Base-by-base conservation (phyloP, 2,329 filamentous ascomycete species). In the Alternaria sp. region DNA sequence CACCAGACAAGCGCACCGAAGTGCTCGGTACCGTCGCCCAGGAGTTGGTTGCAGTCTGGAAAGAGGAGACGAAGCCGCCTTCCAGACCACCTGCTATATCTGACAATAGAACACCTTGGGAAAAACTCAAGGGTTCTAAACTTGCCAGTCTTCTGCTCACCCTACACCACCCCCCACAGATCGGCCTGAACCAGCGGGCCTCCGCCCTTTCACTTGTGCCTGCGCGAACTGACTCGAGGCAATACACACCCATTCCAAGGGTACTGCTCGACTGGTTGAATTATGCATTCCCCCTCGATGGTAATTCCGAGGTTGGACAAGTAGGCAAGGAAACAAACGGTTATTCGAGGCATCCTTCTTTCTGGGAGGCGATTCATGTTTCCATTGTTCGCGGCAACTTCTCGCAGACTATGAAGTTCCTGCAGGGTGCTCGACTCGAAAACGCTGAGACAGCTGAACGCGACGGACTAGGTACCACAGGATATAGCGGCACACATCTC, bases 261-360 rank as follows among this genome's bases (percentile, higher is more conserved):
- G 86, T 93, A 16, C 81, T 98, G 14, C 88, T 97, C 63, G 86
- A 91, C 69, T 98, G 94, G 94, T 83, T 96, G 65, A 86, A 91
- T 55, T 83, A 84, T 16, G 87, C 92, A 71, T 92, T 97, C 73
- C 88, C 91, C 73, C 88, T 91, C 63, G 85, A 90, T 26, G 84
- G 85, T 2, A 1, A 30, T 30, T 84, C 87, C 52, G 90, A 94
- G 70, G 81, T 91, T 24, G 82, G 87, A 38, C 83, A 88, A 4
- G 85, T 97, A 24, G 81, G 86, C 63, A 83, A 84, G 28, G 80
- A 88, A 67, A 84, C 84, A 46, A 91, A 91, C 1, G 91, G 91
- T 60, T 92, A 93, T 22, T 90, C 92, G 2, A 88, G 88, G 43
- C 91, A 95, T 71, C 82, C 85, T 26, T 83, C 91, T 36, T 98